Evolutionary conservation across 306 rosid species (phyloP).

Genomic region (Rosa lucieae): DNA sequence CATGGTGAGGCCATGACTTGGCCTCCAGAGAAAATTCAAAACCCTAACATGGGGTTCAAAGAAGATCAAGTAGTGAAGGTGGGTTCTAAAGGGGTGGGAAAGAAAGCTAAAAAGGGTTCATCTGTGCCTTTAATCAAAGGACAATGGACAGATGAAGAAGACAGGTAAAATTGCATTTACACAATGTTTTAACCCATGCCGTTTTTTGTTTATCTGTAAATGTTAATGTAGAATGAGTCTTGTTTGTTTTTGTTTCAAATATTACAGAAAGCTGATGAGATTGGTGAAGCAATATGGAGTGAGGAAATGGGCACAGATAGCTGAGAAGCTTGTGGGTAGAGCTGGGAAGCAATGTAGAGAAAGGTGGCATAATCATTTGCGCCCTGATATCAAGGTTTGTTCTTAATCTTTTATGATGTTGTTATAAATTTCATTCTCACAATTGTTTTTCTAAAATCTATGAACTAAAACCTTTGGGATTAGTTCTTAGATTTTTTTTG

Average conservation of each 20-base stretch:
- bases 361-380: constrained; percentile 94
- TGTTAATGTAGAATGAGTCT: neutral
- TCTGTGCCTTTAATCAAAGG: constrained; percentile 61
- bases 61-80: constrained; percentile 5
- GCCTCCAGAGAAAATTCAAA: constrained; percentile 7
- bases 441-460: neutral
- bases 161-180: constrained; percentile 46
- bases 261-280: constrained; percentile 52
- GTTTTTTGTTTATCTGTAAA: neutral
- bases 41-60: constrained; percentile 2
- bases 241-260: neutral
- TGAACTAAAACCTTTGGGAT: neutral
- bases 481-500: neutral
- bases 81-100: constrained; percentile 24
- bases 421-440: neutral
- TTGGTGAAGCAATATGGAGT: constrained; percentile 79
- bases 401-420: constrained; percentile 1
- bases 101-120: constrained; percentile 42
- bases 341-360: constrained; percentile 95
- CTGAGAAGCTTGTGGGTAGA: constrained; percentile 72
- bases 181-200: neutral
- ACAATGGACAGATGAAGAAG: constrained; percentile 89
- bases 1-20: constrained; percentile 19
- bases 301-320: constrained; percentile 86
- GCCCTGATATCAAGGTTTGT: constrained; percentile 88